phyloP scores from a whole-genome alignment of 2,329 filamentous ascomycete species.

The Aureobasidium sp. region DNA sequence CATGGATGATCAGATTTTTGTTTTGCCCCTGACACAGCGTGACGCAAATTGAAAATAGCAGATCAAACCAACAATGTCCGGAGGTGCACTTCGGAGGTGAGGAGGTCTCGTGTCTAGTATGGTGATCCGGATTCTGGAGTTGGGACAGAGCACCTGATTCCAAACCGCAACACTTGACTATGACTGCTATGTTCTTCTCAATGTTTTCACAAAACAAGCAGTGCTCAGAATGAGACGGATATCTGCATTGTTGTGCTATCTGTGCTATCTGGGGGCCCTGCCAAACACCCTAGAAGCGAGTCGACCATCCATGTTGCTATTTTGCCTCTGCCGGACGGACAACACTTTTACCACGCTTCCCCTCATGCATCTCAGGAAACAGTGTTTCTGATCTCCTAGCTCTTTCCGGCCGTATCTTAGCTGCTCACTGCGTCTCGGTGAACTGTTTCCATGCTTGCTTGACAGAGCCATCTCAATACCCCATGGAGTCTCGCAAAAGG shows the following conservation, averaged over 20 bases:
- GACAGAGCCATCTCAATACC: too few relatives aligned
- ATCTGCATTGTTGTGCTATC: neutral
- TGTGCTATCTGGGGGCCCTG: neutral
- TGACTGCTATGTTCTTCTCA: neutral
- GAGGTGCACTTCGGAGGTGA: slow-evolving; percentile 11
- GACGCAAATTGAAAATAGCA: slow-evolving; percentile 12
- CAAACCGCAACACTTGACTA: neutral
- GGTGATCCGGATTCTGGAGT: slow-evolving; percentile 10
- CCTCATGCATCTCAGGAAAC: neutral
- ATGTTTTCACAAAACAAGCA: too few relatives aligned
- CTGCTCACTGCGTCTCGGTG: neutral
- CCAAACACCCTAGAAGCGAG: neutral
- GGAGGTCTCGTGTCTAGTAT: slow-evolving; percentile 9
- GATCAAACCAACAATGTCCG: slow-evolving; percentile 13
- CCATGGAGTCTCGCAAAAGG: neutral
- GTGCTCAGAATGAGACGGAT: neutral
- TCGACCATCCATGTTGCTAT: neutral
- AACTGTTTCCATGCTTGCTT: neutral
- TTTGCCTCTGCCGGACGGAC: neutral
- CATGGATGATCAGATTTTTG: slow-evolving; percentile 4
- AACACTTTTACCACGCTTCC: neutral
- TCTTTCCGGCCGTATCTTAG: neutral
- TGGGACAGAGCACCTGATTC: neutral
- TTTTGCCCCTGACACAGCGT: neutral
- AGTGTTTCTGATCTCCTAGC: neutral